A percentile compares a stretch with the other conserved stretches of the same genome.
Evolutionary conservation across 148 eudicot species (phyloP).

Genomic region (Rhododendron williamsianum): DNA sequence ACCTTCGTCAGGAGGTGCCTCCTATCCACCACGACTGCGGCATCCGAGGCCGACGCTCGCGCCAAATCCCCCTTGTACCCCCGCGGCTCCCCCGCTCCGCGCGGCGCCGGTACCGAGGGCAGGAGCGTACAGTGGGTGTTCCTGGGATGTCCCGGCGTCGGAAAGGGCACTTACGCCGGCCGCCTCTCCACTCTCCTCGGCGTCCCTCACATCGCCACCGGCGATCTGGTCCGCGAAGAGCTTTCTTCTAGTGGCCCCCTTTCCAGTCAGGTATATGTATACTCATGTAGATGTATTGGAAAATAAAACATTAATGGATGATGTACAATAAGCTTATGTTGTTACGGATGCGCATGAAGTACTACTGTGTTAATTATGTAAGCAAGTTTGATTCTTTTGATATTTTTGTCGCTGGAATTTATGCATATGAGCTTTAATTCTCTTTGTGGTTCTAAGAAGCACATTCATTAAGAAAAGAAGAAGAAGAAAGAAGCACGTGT

Average conservation of each 20-base stretch:
- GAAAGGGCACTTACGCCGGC: slow-evolving; percentile 90
- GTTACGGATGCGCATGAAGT: background rate
- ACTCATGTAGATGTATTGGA: background rate
- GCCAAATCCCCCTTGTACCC: slow-evolving; percentile 22
- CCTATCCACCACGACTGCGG: slow-evolving; percentile 30
- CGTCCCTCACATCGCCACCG: slow-evolving; percentile 97
- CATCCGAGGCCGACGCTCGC: slow-evolving; percentile 7
- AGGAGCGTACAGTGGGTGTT: slow-evolving; percentile 87
- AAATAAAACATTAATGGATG: too few relatives aligned
- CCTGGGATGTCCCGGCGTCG: slow-evolving; percentile 89
- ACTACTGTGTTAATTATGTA: background rate
- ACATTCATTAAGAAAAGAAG: too few relatives aligned
- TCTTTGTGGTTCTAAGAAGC: background rate
- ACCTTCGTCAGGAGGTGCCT: slow-evolving; percentile 31
- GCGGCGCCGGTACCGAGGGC: slow-evolving; percentile 28
- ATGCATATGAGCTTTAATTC: background rate
- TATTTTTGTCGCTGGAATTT: background rate
- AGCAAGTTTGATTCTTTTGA: background rate
- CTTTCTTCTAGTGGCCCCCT: slow-evolving; percentile 63
- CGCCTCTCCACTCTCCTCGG: slow-evolving; percentile 68
- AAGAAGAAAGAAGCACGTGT: background rate
- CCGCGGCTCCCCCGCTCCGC: slow-evolving; percentile 10
- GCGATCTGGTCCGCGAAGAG: slow-evolving; percentile 90
- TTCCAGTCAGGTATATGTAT: slow-evolving; percentile 41
- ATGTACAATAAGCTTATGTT: background rate